These are phyloP conservation scores for Penicillium griseofulvum DNA, from an alignment of 2,329 filamentous ascomycete genomes.

Conservation along the genomic window DNA sequence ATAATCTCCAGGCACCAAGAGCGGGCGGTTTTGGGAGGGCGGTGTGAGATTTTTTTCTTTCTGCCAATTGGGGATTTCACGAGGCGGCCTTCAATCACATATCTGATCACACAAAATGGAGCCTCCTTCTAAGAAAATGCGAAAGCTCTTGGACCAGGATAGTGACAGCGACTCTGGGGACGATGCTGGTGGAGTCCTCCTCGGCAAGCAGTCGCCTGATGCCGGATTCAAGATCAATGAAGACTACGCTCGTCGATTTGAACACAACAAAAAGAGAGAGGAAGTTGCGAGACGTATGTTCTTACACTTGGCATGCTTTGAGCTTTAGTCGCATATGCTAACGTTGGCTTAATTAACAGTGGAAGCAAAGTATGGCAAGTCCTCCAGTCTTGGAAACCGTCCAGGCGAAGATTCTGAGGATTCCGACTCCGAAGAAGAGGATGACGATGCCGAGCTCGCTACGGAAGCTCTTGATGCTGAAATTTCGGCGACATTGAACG, in stretches of 20 bases:
- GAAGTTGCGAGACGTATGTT: constrained; percentile 61
- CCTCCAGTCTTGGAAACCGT: constrained; percentile 37
- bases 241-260: constrained; percentile 83
- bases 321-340: not conserved
- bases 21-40: constrained; percentile 15
- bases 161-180: constrained; percentile 40
- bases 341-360: constrained; percentile 52
- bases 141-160: constrained; percentile 42
- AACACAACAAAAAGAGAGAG: constrained; percentile 96
- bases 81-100: constrained; percentile 3
- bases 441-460: constrained; percentile 83
- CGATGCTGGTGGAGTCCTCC: constrained; percentile 42
- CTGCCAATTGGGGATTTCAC: constrained; percentile 23
- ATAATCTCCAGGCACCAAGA: constrained; percentile 3
- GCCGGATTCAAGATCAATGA: constrained; percentile 76
- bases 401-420: constrained; percentile 53
- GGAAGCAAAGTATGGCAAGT: constrained; percentile 77
- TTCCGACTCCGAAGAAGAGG: constrained; percentile 75
- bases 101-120: constrained; percentile 33
- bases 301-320: not conserved
- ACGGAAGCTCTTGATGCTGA: constrained; percentile 82
- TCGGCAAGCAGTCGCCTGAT: constrained; percentile 31
- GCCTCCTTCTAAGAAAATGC: constrained; percentile 42
- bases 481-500: constrained; percentile 80
- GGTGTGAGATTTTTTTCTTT: constrained; percentile 34